phyloP scores from a whole-genome alignment of 257 asterid genomes.

The Voacanga thouarsii region DNA sequence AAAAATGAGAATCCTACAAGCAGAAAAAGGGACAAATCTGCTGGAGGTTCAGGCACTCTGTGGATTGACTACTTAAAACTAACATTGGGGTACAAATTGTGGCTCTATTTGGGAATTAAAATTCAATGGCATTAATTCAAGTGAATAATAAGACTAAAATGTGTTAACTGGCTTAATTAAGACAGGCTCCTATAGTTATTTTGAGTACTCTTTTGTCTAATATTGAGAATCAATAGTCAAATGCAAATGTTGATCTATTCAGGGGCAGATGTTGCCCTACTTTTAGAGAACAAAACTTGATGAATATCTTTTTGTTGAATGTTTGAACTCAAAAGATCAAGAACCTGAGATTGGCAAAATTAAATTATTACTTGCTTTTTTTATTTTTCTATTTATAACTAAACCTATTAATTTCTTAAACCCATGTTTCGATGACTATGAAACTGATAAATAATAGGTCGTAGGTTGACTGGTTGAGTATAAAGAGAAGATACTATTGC shows the following conservation, averaged over 20 bases:
- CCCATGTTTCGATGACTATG: neutral
- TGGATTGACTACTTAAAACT: too few species aligned
- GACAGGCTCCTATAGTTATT: neutral
- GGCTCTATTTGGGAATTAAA: too few species aligned
- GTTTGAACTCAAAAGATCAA: neutral
- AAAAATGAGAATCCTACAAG: neutral
- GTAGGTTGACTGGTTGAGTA: slow-evolving; percentile 95
- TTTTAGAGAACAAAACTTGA: neutral
- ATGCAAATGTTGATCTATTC: too few species aligned
- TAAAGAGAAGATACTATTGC: slow-evolving; percentile 73
- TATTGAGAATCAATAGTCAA: neutral
- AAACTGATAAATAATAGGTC: slow-evolving; percentile 43
- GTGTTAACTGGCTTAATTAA: neutral
- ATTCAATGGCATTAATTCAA: too few species aligned
- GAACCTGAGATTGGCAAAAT: neutral
- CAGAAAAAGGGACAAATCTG: neutral
- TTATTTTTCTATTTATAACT: too few species aligned
- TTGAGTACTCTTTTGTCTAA: too few species aligned
- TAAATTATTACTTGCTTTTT: neutral
- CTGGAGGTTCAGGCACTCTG: too few species aligned
- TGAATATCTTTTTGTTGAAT: neutral
- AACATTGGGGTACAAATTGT: too few species aligned
- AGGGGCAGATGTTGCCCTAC: neutral
- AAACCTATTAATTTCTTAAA: too few species aligned
- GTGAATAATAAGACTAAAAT: too few species aligned